Evolutionary conservation across 2,329 filamentous ascomycete genomes (phyloP).

Genomic region (Aspergillus glaucus): DNA sequence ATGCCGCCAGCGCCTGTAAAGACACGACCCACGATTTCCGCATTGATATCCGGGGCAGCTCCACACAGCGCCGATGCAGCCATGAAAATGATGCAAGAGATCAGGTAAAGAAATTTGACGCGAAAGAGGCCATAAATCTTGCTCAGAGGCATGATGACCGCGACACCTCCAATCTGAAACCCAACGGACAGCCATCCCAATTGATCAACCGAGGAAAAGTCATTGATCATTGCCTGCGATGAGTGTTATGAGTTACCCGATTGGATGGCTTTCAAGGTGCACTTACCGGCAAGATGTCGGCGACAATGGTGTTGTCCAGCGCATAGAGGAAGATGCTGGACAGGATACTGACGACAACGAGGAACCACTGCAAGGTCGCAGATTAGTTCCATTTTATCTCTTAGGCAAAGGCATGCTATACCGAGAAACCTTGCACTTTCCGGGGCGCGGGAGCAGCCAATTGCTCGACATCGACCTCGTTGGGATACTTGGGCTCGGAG

Average conservation of each 20-base stretch:
- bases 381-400: no score
- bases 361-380: conserved; percentile 8
- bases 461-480: no score
- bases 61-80: conserved; percentile 34
- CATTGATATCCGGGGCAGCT: conserved; percentile 37
- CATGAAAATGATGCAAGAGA: conserved; percentile 25
- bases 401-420: no score
- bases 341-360: conserved; percentile 21
- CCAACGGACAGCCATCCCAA: conserved; percentile 40
- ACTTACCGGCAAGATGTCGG: conserved; percentile 39
- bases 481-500: no score
- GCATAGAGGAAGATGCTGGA: conserved; percentile 34
- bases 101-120: conserved; percentile 37
- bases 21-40: conserved; percentile 40
- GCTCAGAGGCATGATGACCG: conserved; percentile 34
- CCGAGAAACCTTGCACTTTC: no score
- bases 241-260: not conserved
- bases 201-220: conserved; percentile 33
- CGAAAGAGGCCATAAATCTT: conserved; percentile 33
- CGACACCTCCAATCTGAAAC: conserved; percentile 39
- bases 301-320: conserved; percentile 45
- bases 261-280: not conserved
- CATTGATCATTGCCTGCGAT: conserved; percentile 27
- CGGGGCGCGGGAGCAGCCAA: no score
- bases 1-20: conserved; percentile 24